These are phyloP conservation scores for Erythrobasidium yunnanense DNA, from an alignment of 768 basidiomycete genomes.

Conservation along the genomic window DNA sequence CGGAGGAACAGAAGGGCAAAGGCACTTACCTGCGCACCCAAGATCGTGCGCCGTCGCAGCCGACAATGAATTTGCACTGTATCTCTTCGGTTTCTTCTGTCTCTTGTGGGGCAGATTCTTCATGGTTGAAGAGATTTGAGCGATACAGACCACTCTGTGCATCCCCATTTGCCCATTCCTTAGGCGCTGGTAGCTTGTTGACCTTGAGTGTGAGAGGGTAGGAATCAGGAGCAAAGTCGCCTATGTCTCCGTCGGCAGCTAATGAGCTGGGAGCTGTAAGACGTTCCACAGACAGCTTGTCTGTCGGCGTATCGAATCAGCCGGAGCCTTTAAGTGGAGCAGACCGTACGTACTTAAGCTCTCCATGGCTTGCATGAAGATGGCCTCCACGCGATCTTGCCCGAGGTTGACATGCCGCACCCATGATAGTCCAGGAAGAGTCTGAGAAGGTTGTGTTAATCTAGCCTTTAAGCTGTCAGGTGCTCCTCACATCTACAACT, in stretches of 20 bases:
- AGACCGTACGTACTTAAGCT: constrained; percentile 11
- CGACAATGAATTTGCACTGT: constrained; percentile 27
- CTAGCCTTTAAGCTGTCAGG: neutral
- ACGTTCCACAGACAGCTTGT: constrained; percentile 24
- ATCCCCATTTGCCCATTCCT: constrained; percentile 25
- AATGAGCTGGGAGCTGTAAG: neutral
- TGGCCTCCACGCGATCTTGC: constrained; percentile 29
- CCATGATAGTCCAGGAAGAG: constrained; percentile 24
- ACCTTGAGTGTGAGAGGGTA: constrained; percentile 27
- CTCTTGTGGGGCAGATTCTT: neutral
- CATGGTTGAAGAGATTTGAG: constrained; percentile 25
- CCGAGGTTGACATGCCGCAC: constrained; percentile 29
- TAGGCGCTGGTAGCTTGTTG: constrained; percentile 21
- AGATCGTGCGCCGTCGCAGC: constrained; percentile 29
- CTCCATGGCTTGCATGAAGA: constrained; percentile 30
- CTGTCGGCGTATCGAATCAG: neutral
- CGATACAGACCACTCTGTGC: constrained; percentile 26
- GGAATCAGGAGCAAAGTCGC: neutral
- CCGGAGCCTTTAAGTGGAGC: too few species aligned
- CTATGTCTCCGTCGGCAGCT: neutral
- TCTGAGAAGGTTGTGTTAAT: too few species aligned
- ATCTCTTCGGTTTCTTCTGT: constrained; percentile 23
- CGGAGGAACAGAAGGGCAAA: neutral
- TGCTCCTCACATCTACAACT: constrained; percentile 10
- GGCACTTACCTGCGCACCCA: constrained; percentile 26